phyloP scores from a whole-genome alignment of 2,329 filamentous ascomycete genomes.

The Dendrostoma leiphaemia region DNA sequence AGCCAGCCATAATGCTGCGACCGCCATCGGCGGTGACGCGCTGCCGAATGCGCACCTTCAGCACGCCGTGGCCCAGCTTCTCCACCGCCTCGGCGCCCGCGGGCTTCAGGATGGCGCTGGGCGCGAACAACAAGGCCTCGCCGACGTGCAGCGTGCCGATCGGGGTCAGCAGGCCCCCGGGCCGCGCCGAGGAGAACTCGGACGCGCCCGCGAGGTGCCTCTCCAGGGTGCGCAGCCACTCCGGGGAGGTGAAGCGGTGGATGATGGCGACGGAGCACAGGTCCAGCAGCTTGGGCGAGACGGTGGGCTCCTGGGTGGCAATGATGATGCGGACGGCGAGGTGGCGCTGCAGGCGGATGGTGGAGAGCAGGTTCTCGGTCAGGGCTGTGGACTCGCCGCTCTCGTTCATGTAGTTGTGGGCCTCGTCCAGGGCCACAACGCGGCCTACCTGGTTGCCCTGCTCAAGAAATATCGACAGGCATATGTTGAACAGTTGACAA shows the following conservation, averaged over 20 bases:
- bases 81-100: not conserved
- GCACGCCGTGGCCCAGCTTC: constrained; percentile 1
- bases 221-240: constrained; percentile 28
- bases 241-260: constrained; percentile 59
- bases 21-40: not conserved
- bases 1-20: constrained; percentile 1
- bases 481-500: constrained; percentile 71
- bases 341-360: constrained; percentile 70
- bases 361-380: constrained; percentile 59
- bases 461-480: constrained; percentile 63
- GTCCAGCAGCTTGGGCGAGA: constrained; percentile 66
- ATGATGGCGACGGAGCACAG: constrained; percentile 70
- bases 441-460: constrained; percentile 47
- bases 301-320: constrained; percentile 73
- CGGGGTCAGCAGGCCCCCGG: not conserved
- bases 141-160: constrained; percentile 19
- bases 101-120: not conserved
- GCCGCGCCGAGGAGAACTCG: not conserved
- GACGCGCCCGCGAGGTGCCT: constrained; percentile 29
- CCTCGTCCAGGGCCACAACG: constrained; percentile 71
- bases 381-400: constrained; percentile 53
- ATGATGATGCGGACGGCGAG: constrained; percentile 65
- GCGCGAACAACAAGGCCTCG: constrained; percentile 1
- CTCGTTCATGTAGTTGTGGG: constrained; percentile 71
- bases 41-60: not conserved